These are phyloP conservation scores for Berkeleyomyces basicola DNA, from an alignment of 2,329 filamentous ascomycete species.

Conservation along the genomic window DNA sequence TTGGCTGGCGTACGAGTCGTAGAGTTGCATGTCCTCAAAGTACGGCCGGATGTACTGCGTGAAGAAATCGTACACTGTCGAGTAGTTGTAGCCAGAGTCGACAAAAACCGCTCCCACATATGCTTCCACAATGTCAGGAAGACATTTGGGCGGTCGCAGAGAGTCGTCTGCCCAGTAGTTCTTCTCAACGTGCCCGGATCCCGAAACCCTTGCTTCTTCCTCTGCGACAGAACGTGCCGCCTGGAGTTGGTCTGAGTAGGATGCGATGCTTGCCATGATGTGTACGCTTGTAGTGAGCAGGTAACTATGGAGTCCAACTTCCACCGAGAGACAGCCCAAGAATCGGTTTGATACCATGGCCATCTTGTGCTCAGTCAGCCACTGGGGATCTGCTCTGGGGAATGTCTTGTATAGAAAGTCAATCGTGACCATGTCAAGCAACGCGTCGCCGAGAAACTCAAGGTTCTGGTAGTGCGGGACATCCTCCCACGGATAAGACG, in stretches of 20 bases:
- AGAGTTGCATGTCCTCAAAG: constrained; percentile 73
- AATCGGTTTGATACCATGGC: constrained; percentile 98
- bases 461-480: constrained; percentile 80
- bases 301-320: constrained; percentile 60
- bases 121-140: constrained; percentile 78
- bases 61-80: constrained; percentile 62
- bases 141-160: constrained; percentile 49
- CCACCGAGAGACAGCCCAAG: constrained; percentile 63
- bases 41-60: constrained; percentile 53
- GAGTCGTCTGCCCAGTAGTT: constrained; percentile 52
- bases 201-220: constrained; percentile 20
- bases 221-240: constrained; percentile 20
- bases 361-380: constrained; percentile 98
- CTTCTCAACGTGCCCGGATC: constrained; percentile 28
- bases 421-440: constrained; percentile 74
- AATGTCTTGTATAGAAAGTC: constrained; percentile 65
- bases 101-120: constrained; percentile 85
- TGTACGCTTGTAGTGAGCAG: constrained; percentile 38
- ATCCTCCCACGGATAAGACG: constrained; percentile 60
- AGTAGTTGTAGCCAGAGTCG: constrained; percentile 66
- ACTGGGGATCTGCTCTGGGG: constrained; percentile 74
- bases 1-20: constrained; percentile 72
- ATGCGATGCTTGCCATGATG: constrained; percentile 16
- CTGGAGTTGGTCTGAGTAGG: constrained; percentile 18
- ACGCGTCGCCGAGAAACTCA: constrained; percentile 79